These are phyloP conservation scores for Diutina mesorugosa DNA, from an alignment of 1,139 yeast species.

Conservation along the genomic window DNA sequence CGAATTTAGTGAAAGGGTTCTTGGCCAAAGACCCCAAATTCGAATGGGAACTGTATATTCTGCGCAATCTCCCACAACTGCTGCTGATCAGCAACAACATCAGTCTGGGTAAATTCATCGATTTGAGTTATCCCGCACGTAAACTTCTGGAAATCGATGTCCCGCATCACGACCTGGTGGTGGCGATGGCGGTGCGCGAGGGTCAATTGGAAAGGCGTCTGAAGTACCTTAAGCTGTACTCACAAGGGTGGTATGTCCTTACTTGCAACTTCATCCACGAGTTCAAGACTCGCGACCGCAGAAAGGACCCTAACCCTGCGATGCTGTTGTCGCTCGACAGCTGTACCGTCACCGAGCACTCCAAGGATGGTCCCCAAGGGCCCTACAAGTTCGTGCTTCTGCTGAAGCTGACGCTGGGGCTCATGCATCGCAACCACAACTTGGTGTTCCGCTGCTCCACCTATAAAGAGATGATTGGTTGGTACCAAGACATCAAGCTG, in stretches of 20 bases:
- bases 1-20: conserved; percentile 61
- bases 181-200: conserved; percentile 59
- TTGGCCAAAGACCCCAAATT: conserved; percentile 63
- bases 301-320: conserved; percentile 74
- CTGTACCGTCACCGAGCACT: conserved; percentile 73
- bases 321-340: conserved; percentile 76
- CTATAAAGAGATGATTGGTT: conserved; percentile 63
- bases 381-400: conserved; percentile 69
- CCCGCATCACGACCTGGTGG: conserved; percentile 55
- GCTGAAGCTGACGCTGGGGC: conserved; percentile 57
- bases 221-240: conserved; percentile 78
- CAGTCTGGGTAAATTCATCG: conserved; percentile 50
- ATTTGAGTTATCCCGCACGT: conserved; percentile 59
- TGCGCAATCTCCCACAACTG: conserved; percentile 40
- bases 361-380: conserved; percentile 53
- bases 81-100: conserved; percentile 16
- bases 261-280: conserved; percentile 87
- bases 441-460: conserved; percentile 87
- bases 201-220: conserved; percentile 85
- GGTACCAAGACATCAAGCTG: conserved; percentile 70
- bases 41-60: conserved; percentile 84
- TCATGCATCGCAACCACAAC: conserved; percentile 67
- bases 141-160: conserved; percentile 50
- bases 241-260: conserved; percentile 82
- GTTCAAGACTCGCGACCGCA: conserved; percentile 73